Base-by-base conservation (phyloP, 1,139 yeast species). In the Debaryomyces udenii region DNA sequence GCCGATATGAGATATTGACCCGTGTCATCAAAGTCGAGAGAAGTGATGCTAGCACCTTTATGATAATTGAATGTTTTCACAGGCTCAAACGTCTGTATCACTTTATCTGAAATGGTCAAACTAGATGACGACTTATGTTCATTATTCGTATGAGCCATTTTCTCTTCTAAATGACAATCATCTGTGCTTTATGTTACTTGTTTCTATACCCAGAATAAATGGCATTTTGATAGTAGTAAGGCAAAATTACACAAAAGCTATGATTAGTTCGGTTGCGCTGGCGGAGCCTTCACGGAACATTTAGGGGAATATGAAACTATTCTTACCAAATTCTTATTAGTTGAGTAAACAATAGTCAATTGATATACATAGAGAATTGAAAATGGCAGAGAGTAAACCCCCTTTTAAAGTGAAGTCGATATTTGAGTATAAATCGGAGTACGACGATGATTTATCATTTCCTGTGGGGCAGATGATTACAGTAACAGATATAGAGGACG, bases 381-480 rank as follows among this genome's bases (percentile, higher is more conserved):
- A 34, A 26, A 39, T 32, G 35, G 22, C 31, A 27, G 41, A 39
- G 27, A 11, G 20, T 26, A 33, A 31, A 14, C 34, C 62, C 23
- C 95, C 94, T n/a, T 87, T 86, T 64, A 68, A 71, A 55, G 95
- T 85, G 4, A 74, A 73, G 55, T 86, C 96, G 5, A 60, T 85
- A 34, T 87, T 72, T 55, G 86, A 83, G 42, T 88, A 88, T 66
- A 68, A 73, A 45, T 86, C 96, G 6, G 95, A 85, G 31, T 86
- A 77, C 52, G 90, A 83, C 24, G 98, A 90, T 57, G 99, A 93
- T 62, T 75, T 93, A 59, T 70, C 77, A 28, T 90, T 93, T 52
- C 61, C 63, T 1, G 78, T 70, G 4, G 93, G 86, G 14, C 89
- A 86, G 57, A 51, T 76, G 33, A 84, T 93, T 47, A 77, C 81